Base-by-base conservation (phyloP, 179 eudicot genomes). In the Silene coronaria region DNA sequence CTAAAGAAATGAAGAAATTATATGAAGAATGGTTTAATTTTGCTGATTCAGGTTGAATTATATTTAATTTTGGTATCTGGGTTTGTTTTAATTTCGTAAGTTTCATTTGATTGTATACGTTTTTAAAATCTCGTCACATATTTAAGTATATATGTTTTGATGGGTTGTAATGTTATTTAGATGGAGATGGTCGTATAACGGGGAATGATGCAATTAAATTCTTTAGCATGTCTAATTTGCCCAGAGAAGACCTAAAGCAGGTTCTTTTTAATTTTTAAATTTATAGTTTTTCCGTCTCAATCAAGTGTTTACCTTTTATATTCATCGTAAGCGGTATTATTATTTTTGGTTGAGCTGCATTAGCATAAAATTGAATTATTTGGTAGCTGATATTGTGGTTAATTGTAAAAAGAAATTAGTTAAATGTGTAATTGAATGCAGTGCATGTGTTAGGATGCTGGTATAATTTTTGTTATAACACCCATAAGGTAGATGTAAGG, bases 101-200 rank as follows among this genome's bases (percentile, higher is more conserved):
- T 65, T 72, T n/a, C 28, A 17, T 48, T 22, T 32, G n/a, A 60
- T n/a, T 10, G 38, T 38, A 48, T 36, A 5, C 32, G 12, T 21
- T 78, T 32, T 67, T 8, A 36, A 71, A 51, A 51, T 51, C 2
- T 12, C 45, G 12, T 38, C 45, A 38, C 45, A 38, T 38, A 38
- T 38, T 38, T 38, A 38, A 11, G 45, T 38, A 38, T 8, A 38
- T 38, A 38, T 21, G 5, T n/a, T 61, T 65, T 53, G 26, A 10
- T 30, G 48, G 45, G 27, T 48, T 48, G 75, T 75, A 3, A 34
- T 58, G 1, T 51, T 64, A 4, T 36, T 5, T 61, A 91, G 97
- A 91, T 85, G 80, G 86, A 9, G 97, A 92, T 84, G 96, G 91
- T 32, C 86, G 97, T 14, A 45, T 91, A 26, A 90, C 97, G 6